phyloP scores from a whole-genome alignment of 1,284 basidiomycete genomes.

The Ceratobasidium sp. region DNA sequence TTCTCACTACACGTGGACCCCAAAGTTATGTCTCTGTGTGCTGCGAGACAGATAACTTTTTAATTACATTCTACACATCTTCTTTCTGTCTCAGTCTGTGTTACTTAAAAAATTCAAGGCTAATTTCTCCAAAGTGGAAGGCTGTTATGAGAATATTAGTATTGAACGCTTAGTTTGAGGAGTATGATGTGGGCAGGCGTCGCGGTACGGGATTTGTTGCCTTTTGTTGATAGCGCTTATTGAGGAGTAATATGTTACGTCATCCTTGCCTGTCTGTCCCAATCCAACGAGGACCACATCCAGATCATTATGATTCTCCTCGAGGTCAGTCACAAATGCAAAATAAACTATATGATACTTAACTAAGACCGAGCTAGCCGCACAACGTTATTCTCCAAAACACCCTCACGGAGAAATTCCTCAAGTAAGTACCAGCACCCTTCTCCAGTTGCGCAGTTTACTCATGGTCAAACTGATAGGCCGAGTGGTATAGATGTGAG shows the following conservation, averaged over 20 bases:
- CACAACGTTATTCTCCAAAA: slow-evolving; percentile 95
- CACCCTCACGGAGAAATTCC: slow-evolving; percentile 89
- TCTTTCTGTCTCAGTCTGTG: too few species aligned
- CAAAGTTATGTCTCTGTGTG: too few species aligned
- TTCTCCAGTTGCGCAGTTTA: slow-evolving; percentile 37
- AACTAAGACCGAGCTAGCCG: slow-evolving; percentile 64
- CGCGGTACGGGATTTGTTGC: slow-evolving; percentile 10
- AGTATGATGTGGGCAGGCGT: too few species aligned
- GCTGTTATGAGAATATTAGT: too few species aligned
- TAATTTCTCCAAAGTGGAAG: too few species aligned
- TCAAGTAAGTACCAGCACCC: slow-evolving; percentile 72
- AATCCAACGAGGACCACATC: slow-evolving; percentile 26
- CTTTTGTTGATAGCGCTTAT: neutral
- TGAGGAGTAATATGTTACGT: slow-evolving; percentile 23
- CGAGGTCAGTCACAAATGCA: slow-evolving; percentile 64
- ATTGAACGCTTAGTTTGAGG: too few species aligned
- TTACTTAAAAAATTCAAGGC: too few species aligned
- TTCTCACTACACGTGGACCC: too few species aligned
- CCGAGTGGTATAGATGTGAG: slow-evolving; percentile 92
- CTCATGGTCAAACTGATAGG: slow-evolving; percentile 61
- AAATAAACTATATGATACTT: slow-evolving; percentile 4
- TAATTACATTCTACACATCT: too few species aligned
- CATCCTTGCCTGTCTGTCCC: neutral
- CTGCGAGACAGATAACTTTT: too few species aligned
- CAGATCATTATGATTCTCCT: slow-evolving; percentile 72